Base-by-base conservation (phyloP, 306 rosid species). In the Pterocarpus macrocarpus region DNA sequence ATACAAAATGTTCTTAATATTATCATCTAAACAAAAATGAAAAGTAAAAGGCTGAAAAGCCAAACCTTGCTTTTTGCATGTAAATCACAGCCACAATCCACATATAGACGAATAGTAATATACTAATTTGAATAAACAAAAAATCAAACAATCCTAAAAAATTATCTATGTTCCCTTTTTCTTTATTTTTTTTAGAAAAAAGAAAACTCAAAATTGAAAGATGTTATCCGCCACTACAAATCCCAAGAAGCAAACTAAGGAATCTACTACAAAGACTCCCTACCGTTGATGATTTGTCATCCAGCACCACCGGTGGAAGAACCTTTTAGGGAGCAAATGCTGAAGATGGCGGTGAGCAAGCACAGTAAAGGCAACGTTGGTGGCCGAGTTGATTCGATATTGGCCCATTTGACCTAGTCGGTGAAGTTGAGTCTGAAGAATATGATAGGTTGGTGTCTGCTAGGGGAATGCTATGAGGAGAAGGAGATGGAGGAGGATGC, bases 401-500 rank as follows among this genome's bases (percentile, higher is more conserved):
- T 90, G 5, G 77, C 52, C 8, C 97, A 95, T 82, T 85, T 94
- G 88, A 89, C 63, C 49, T 82, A 78, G 78, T 83, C 92, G 4
- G 88, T 92, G 73, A 76, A 77, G 80, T 80, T 93, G 85, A 92
- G 83, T 58, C 86, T 88, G 2, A 80, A 86, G 0, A 93, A 92
- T 43, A 80, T 71, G 1, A 90, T 69, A 67, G 92, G 92, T 7
- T 92, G 90, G 84, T 77, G 89, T 80, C 4, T 86, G 83, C 69
- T 96, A n/a, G 98, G 98, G 28, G 90, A 96, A 61, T 93, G 93
- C 49, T 96, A 88, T 0, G 97, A 88, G 80, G 89, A 39, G 9
- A 93, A 96, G 84, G 86, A 92, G 65, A 86, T 93, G 94, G 73
- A 4, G 47, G 97, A 74, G 35, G 94, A 96, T 81, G 98, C 99